Evolutionary conservation across 306 rosid genomes (phyloP), one percentile per base, ranked within the genome.

Genomic region (Chamaecrista fasciculata): DNA sequence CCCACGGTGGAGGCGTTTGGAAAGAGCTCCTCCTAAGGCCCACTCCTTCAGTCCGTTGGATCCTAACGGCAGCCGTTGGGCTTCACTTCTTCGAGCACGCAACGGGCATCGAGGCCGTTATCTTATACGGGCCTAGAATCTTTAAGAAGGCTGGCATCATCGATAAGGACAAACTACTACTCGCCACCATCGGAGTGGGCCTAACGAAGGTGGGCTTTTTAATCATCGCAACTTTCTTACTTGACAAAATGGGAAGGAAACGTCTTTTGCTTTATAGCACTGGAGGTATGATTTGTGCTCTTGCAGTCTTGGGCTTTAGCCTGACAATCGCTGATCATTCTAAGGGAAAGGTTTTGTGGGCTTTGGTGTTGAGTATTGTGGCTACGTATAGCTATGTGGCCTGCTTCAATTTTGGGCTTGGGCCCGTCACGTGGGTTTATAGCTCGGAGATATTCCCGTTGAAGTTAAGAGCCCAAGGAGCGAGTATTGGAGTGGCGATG

Each of bases 391-490:
- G 43, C 0, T 90, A n/a, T 33, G 89, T 94, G 1, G 95, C 89
- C 2, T 82, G 84, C 62, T 90, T 83, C 46, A 82, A 85, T 0
- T 34, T 79, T 70, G 98, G 97, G 25, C 80, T 94, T 18, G 98
- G 81, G 29, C 98, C 98, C 5, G 55, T 88, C 0, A 82, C 97
- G 0, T 90, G 97, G 94, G 94, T 94, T 4, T 94, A 94, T 34
- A 74, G 84, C 25, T 61, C 94, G 0, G 98, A 94, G 89, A 85
- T 90, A 5, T 93, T 85, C 4, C 98, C 98, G 0, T 10, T 79
- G 79, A 82, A 20, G 76, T 66, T 94, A 57, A 86, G 98, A 29
- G 96, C 95, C 7, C 96, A 85, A 25, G 98, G 97, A 0, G 51
- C 49, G 0, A 71, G 96, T 2, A 31, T 88, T 16, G 94, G 92